Percentiles rank a stretch among this genome's conserved stretches.
Conservation (phyloP, 1,284 basidiomycete genomes). For the Rhodotorula sp. region DNA sequence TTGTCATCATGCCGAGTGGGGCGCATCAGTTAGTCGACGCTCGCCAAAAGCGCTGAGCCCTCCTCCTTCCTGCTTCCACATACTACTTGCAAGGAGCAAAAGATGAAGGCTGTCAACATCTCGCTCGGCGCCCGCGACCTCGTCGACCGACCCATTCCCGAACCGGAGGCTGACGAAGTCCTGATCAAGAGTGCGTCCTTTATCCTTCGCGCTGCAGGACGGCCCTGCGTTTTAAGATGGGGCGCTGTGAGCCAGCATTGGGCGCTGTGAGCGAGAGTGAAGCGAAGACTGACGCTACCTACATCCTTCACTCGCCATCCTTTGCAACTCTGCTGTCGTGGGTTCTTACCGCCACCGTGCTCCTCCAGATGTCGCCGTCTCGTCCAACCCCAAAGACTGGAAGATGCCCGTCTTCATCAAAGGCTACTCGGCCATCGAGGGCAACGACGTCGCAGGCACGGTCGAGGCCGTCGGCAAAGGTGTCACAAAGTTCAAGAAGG, state of each 20-base stretch:
- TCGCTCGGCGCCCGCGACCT: conserved; percentile 23
- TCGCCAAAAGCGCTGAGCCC: not conserved
- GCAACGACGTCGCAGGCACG: conserved; percentile 47
- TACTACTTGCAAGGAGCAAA: not conserved
- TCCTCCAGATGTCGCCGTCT: conserved; percentile 44
- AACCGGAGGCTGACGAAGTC: conserved; percentile 43
- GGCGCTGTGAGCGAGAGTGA: no score
- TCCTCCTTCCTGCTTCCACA: not conserved
- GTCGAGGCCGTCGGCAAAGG: conserved; percentile 42
- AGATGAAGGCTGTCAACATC: conserved; percentile 39
- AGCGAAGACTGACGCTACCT: not conserved
- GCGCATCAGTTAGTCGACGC: not conserved
- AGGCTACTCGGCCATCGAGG: conserved; percentile 41
- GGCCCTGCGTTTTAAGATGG: no score
- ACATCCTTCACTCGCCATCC: not conserved
- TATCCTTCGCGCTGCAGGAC: not conserved
- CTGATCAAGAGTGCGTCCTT: conserved; percentile 44
- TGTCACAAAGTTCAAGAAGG: conserved; percentile 44
- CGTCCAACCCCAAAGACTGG: conserved; percentile 49
- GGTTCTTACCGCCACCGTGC: no score
- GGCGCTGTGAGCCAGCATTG: rapidly evolving
- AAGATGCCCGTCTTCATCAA: conserved; percentile 36
- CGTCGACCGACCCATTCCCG: conserved; percentile 25
- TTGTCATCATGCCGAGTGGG: no score
- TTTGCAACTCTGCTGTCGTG: no score